Percentiles rank a stretch among this genome's conserved stretches.
These are phyloP conservation scores for Amylocystis lapponica DNA, from an alignment of 768 basidiomycete species.

Conservation along the genomic window DNA sequence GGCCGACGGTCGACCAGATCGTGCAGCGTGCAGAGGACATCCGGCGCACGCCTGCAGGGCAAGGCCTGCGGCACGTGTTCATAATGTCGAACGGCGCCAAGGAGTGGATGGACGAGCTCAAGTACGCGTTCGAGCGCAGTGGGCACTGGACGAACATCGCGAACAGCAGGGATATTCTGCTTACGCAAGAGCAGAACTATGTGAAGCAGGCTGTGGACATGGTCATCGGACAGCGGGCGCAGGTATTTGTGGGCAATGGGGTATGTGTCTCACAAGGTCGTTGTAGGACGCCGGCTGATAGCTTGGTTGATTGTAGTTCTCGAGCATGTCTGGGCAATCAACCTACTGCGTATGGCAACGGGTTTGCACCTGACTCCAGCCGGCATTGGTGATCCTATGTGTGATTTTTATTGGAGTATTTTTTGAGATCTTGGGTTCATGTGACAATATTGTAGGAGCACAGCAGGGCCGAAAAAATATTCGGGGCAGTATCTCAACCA, in stretches of 20 bases:
- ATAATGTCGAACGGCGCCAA: conserved; percentile 41
- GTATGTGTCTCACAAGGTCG: conserved; percentile 23
- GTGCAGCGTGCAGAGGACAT: conserved; percentile 32
- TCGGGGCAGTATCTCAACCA: no score
- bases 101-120: conserved; percentile 36
- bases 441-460: no score
- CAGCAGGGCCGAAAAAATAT: no score
- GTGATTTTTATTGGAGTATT: no score
- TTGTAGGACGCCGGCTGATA: no score
- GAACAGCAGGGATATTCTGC: conserved; percentile 34
- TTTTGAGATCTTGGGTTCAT: no score
- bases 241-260: conserved; percentile 48
- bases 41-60: conserved; percentile 16
- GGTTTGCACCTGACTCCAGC: no score
- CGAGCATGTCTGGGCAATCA: no score
- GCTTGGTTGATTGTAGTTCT: no score
- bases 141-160: conserved; percentile 33
- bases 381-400: no score
- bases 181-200: conserved; percentile 37
- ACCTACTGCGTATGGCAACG: no score
- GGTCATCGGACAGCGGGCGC: conserved; percentile 39
- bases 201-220: conserved; percentile 46
- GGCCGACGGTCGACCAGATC: conserved; percentile 36
- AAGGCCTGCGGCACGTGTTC: conserved; percentile 33
- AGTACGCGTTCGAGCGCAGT: conserved; percentile 23